Base-by-base conservation (phyloP, 2,329 filamentous ascomycete species). In the Exophiala viscosa region DNA sequence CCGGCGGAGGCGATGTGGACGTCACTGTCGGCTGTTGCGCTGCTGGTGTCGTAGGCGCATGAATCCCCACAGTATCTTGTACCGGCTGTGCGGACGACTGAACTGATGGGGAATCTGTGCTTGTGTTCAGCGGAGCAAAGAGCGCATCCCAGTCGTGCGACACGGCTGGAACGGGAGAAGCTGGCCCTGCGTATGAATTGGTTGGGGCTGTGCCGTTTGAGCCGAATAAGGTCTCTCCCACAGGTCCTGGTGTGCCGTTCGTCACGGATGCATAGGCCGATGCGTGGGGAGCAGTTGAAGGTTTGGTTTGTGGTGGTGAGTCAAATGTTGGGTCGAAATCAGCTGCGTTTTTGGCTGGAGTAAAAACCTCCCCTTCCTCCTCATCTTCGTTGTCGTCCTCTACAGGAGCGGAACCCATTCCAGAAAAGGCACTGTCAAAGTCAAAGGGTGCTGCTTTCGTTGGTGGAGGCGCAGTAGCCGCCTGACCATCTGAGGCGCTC, bases 111-210 rank as follows among this genome's bases (percentile, higher is more conserved):
- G 43, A 33, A 20, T 23, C 80, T 62, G 44, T 39, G 15, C 54
- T 48, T 3, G 55, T 46, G 20, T 52, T 52, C 36, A 61, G 39
- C 3, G 59, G 57, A 5, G 88, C 87, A 72, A 97, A 97, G 50
- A 97, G 89, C 35, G 90, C 87, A 65, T 97, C 92, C 93, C 93
- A 97, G 68, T 97, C 92, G 62, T 95, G 87, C 32, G 73, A 69
- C 1, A 70, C 66, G 18, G 69, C 66, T 54, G 72, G 70, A 39
- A 70, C 60, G 40, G 68, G 66, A 43, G 69, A 66, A 53, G 72
- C 67, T 41, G 69, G 34, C 11, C 11, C 11, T 36, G 11, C 34
- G 11, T 13, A 5, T 13, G 34, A 36, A 13, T 5, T 36, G 11
- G 34, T 15, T 15, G 72, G 60, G 5, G 56, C 44, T 3, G 56